Base-by-base conservation (phyloP, 176 grass and related monocot species). In the Oryza officinalis region DNA sequence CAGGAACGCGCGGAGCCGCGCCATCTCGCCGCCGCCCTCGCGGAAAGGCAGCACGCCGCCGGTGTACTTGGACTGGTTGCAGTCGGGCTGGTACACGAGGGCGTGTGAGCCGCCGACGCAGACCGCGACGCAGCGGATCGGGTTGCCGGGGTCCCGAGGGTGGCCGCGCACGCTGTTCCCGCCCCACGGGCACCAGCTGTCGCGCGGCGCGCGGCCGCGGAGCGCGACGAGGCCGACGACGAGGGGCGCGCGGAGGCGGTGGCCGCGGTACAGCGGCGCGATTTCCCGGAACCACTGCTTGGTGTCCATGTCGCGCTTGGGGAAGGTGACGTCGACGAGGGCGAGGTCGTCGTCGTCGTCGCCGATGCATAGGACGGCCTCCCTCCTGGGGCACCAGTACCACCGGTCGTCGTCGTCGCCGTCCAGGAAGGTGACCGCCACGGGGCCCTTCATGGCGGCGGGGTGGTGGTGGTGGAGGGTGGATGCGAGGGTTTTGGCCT, bases 171-270 rank as follows among this genome's bases (percentile, higher is more conserved):
- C 8, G 38, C 54, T 3, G 1, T 5, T 17, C 10, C 14, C 11
- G 13, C 3, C 11, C 13, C 44, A 14, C 1, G 13, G 14, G 13
- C 46, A 5, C 46, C 46, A 49, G 46, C 3, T 11, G 0, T 13
- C 8, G 13, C 1, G 15, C 33, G 37, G 68, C 8, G 22, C 8
- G 27, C 27, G 9, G n/a, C 82, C 82, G 61, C 61, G 61, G 61
- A 84, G 43, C 38, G 28, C 61, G 27, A 65, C 40, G 72, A 84
- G 61, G 72, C 81, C 81, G 60, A 50, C 71, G 71, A 76, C 71
- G 81, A 76, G 41, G 27, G 82, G 72, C 2, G 26, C 41, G 81
- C 26, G 71, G 71, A 43, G 81, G 59, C 18, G 35, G 27, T 22
- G 59, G 18, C 38, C 33, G 27, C 60, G 52, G 81, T 27, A 27